Evolutionary conservation across 2,329 filamentous ascomycete genomes (phyloP).

Genomic region (Westerdykella ornata): DNA sequence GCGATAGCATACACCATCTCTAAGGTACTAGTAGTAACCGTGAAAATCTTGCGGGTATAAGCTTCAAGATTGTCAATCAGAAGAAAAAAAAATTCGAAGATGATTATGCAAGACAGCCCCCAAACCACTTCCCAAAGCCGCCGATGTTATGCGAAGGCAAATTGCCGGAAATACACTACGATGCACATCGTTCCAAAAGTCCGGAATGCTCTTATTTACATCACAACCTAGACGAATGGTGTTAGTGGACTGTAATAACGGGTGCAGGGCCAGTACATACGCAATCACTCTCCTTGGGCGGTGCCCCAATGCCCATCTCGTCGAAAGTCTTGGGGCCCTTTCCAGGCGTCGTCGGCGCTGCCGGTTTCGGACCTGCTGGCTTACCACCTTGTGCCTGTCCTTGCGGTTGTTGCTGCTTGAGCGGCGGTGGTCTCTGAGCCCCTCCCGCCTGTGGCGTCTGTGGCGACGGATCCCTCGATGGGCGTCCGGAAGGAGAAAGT

Average conservation of each 20-base stretch:
- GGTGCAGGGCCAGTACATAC: constrained; percentile 48
- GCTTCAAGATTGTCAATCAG: too few relatives aligned
- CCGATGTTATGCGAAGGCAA: constrained; percentile 19
- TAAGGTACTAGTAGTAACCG: too few relatives aligned
- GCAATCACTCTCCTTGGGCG: constrained; percentile 82
- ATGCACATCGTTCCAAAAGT: not conserved
- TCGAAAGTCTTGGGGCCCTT: constrained; percentile 94
- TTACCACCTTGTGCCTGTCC: constrained; percentile 18
- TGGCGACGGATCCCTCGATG: constrained; percentile 13
- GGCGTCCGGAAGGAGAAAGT: constrained; percentile 28
- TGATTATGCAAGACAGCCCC: constrained; percentile 8
- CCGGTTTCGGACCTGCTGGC: constrained; percentile 22
- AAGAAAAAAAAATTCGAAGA: too few relatives aligned
- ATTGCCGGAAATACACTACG: not conserved
- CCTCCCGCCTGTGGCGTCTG: not conserved
- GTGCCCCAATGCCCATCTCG: constrained; percentile 89
- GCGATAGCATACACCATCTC: too few relatives aligned
- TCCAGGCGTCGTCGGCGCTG: constrained; percentile 39
- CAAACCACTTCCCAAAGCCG: constrained; percentile 9
- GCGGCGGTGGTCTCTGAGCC: not conserved
- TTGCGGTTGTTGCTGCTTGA: not conserved
- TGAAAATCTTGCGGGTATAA: too few relatives aligned
- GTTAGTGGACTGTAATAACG: not conserved
- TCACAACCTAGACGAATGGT: constrained; percentile 18
- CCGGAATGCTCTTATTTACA: constrained; percentile 13